A percentile compares a stretch with the other conserved stretches of the same genome.
phyloP scores from a whole-genome alignment of 805 yeast genomes.

The Candida insectalens region DNA sequence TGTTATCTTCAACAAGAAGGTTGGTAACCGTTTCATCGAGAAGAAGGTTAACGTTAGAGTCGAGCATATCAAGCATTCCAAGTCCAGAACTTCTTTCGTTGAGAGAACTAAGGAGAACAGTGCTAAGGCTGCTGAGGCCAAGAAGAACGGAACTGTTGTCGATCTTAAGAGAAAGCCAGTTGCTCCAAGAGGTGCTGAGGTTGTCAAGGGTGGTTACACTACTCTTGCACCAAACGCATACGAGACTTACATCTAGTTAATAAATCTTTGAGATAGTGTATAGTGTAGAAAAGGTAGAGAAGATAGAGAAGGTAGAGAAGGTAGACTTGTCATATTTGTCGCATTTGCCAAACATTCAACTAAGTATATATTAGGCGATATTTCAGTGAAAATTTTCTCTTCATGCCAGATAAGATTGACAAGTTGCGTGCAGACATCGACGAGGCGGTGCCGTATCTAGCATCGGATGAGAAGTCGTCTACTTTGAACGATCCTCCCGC shows the following conservation, averaged over 20 bases:
- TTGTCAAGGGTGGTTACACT: conserved; percentile 84
- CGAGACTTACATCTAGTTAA: conserved; percentile 89
- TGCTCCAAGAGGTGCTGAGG: conserved; percentile 90
- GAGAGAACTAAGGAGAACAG: conserved; percentile 98
- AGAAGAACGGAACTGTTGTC: conserved; percentile 84
- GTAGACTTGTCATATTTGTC: too few species aligned
- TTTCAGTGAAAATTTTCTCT: too few species aligned
- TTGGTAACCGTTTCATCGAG: conserved; percentile 98
- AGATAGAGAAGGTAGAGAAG: too few species aligned
- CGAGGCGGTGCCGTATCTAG: conserved; percentile 51
- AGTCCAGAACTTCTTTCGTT: conserved; percentile 98
- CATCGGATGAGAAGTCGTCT: conserved; percentile 66
- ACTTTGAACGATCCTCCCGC: conserved; percentile 26
- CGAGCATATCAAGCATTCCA: conserved; percentile 99
- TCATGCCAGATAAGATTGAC: conserved; percentile 9
- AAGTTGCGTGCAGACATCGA: conserved; percentile 36
- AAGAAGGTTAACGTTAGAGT: conserved; percentile 98
- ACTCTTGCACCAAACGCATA: conserved; percentile 98
- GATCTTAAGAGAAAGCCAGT: conserved; percentile 97
- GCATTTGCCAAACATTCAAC: too few species aligned
- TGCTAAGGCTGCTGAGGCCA: conserved; percentile 87
- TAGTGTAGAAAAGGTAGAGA: too few species aligned
- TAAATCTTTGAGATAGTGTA: too few species aligned
- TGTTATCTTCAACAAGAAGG: conserved; percentile 96
- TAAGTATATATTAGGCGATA: too few species aligned